phyloP scores from a whole-genome alignment of 495 filamentous ascomycete genomes.

The Daldinia decipiens region DNA sequence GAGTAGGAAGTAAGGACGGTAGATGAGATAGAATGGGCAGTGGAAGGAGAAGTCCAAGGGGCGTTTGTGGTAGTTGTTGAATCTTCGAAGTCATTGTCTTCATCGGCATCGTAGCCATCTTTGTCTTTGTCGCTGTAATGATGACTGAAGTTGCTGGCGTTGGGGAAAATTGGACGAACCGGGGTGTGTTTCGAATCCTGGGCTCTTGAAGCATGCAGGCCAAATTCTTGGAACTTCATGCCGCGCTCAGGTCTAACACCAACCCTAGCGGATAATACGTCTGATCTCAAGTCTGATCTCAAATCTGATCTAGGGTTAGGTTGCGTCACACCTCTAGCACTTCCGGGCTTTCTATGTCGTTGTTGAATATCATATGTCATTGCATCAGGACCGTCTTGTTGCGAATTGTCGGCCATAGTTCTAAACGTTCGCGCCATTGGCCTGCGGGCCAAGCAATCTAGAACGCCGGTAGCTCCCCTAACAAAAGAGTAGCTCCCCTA shows the following conservation, averaged over 20 bases:
- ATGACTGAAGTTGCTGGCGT: constrained; percentile 27
- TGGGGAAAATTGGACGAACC: constrained; percentile 40
- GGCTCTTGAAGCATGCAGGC: constrained; percentile 33
- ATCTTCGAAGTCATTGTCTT: constrained; percentile 37
- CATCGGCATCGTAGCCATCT: constrained; percentile 39
- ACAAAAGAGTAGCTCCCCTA: constrained; percentile 12
- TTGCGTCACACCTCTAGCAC: constrained; percentile 28
- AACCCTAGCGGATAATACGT: constrained; percentile 28
- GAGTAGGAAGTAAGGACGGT: constrained; percentile 36
- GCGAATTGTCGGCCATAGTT: constrained; percentile 22
- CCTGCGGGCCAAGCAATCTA: constrained; percentile 29
- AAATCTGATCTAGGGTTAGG: constrained; percentile 34
- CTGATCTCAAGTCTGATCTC: constrained; percentile 39
- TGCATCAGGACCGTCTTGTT: constrained; percentile 1
- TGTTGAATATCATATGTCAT: constrained; percentile 16
- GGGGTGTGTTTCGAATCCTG: constrained; percentile 45
- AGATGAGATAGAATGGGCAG: constrained; percentile 27
- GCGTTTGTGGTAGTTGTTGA: constrained; percentile 28
- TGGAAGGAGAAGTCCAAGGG: constrained; percentile 42
- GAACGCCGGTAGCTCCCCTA: constrained; percentile 11
- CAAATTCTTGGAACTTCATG: constrained; percentile 35
- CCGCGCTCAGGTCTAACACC: constrained; percentile 37
- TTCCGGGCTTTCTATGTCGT: constrained; percentile 13
- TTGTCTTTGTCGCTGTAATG: constrained; percentile 4
- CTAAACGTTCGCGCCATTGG: constrained; percentile 27